phyloP scores from a whole-genome alignment of 768 basidiomycete genomes.

The Clathrus columnatus region DNA sequence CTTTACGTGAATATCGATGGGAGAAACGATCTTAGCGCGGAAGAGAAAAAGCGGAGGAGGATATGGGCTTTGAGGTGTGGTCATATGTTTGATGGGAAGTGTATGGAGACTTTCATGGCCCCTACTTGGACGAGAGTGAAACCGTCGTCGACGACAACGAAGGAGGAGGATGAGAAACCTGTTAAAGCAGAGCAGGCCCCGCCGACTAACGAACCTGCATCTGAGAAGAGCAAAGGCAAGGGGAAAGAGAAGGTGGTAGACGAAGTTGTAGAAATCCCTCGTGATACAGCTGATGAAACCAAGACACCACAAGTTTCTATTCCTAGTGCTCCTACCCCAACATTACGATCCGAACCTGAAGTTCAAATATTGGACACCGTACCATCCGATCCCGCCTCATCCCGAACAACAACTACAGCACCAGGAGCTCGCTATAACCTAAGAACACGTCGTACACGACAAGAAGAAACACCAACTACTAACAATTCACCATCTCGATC shows the following conservation, averaged over 20 bases:
- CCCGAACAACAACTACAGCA: no score
- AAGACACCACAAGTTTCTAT: background rate
- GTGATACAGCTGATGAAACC: background rate
- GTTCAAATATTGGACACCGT: slow-evolving; percentile 17
- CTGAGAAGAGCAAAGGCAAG: slow-evolving; percentile 4
- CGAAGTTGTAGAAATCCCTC: background rate
- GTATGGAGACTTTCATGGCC: slow-evolving; percentile 48
- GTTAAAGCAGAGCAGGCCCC: slow-evolving; percentile 3
- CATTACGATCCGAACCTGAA: background rate
- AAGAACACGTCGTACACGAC: background rate
- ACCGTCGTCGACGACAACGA: background rate
- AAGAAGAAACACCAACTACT: background rate
- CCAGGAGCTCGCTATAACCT: background rate
- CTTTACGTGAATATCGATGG: slow-evolving; percentile 42
- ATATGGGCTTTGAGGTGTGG: slow-evolving; percentile 73
- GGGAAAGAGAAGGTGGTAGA: slow-evolving; percentile 29
- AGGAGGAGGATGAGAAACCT: slow-evolving; percentile 1
- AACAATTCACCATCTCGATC: slow-evolving; percentile 9
- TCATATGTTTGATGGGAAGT: slow-evolving; percentile 73
- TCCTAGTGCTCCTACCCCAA: background rate
- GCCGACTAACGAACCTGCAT: background rate
- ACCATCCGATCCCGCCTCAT: slow-evolving; percentile 54
- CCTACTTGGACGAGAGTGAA: slow-evolving; percentile 23
- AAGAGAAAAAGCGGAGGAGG: slow-evolving; percentile 37
- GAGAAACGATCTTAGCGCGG: slow-evolving; percentile 31